A percentile compares a stretch with the other conserved stretches of the same genome.
These are phyloP conservation scores for Phytophthora sansomeana DNA, from an alignment of 352 stramenopile genomes.

Conservation along the genomic window DNA sequence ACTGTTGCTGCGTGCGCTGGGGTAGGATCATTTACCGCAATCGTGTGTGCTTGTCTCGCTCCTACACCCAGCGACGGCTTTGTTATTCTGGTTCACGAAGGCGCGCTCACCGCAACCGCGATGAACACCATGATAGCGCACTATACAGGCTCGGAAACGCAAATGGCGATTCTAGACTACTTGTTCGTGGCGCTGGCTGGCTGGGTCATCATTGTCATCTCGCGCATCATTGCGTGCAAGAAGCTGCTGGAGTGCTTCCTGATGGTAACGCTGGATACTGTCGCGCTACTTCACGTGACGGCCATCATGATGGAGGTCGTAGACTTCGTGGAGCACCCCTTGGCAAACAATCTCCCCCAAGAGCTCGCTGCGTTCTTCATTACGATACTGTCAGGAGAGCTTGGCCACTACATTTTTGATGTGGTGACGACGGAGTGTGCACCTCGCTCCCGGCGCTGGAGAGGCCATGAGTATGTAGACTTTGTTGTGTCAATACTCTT, in stretches of 20 bases:
- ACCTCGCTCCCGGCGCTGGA: slow-evolving; percentile 23
- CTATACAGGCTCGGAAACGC: slow-evolving; percentile 41
- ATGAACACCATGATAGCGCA: slow-evolving; percentile 71
- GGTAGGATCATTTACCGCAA: slow-evolving; percentile 34
- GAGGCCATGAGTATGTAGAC: slow-evolving; percentile 9
- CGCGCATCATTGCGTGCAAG: slow-evolving; percentile 62
- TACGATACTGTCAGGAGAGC: slow-evolving; percentile 43
- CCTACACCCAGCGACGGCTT: slow-evolving; percentile 47
- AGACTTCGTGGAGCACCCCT: slow-evolving; percentile 61
- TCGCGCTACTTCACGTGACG: slow-evolving; percentile 61
- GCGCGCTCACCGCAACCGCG: slow-evolving; percentile 59
- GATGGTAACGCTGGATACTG: slow-evolving; percentile 61
- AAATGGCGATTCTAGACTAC: slow-evolving; percentile 62
- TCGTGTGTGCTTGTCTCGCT: slow-evolving; percentile 55
- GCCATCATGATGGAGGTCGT: slow-evolving; percentile 73
- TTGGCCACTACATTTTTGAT: slow-evolving; percentile 42
- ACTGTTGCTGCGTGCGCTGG: slow-evolving; percentile 40
- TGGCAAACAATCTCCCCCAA: slow-evolving; percentile 38
- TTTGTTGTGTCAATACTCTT: slow-evolving; percentile 34
- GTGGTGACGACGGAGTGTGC: slow-evolving; percentile 11
- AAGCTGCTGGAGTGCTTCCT: slow-evolving; percentile 63
- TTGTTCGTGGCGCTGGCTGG: slow-evolving; percentile 66
- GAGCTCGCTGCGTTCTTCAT: slow-evolving; percentile 64
- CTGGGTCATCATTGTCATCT: slow-evolving; percentile 59
- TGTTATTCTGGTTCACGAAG: slow-evolving; percentile 59